phyloP scores from a whole-genome alignment of 73 alveolate genomes.

The Paramecium biaurelia region DNA sequence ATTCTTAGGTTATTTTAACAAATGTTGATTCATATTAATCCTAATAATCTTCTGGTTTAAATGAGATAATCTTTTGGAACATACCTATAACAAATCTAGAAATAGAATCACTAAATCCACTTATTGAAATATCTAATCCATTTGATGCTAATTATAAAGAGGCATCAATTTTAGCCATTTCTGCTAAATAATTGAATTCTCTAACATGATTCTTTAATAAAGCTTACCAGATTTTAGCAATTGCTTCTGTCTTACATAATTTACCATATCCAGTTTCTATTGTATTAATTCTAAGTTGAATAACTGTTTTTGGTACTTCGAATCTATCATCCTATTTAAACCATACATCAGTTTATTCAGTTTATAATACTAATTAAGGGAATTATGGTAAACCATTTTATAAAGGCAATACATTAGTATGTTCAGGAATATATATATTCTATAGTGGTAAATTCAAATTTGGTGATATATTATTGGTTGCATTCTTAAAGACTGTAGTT shows the following conservation, averaged over 20 bases:
- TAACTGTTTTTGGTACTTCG: slow-evolving; percentile 83
- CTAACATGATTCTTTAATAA: slow-evolving; percentile 37
- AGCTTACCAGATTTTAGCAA: slow-evolving; percentile 6
- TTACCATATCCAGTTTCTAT: slow-evolving; percentile 4
- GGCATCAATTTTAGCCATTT: slow-evolving; percentile 49
- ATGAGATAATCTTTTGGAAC: neutral
- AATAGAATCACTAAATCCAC: slow-evolving; percentile 44
- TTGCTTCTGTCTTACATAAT: neutral
- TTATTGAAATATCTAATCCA: slow-evolving; percentile 24
- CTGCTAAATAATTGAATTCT: slow-evolving; percentile 46
- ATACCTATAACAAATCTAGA: neutral
- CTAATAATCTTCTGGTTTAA: slow-evolving; percentile 2
- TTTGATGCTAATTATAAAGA: slow-evolving; percentile 2
- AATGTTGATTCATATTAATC: neutral
- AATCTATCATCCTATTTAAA: slow-evolving; percentile 78
- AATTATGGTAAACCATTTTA: slow-evolving; percentile 55
- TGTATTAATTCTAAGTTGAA: slow-evolving; percentile 52
- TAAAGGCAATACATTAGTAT: slow-evolving; percentile 73
- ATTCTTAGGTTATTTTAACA: neutral
- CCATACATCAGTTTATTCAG: slow-evolving; percentile 78
- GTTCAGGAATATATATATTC: slow-evolving; percentile 85
- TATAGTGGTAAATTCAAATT: slow-evolving; percentile 75
- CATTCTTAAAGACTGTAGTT: slow-evolving; percentile 54
- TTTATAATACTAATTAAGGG: slow-evolving; percentile 68
- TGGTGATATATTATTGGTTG: neutral